Conservation (phyloP, 768 basidiomycete species). For the Auricularia cornea region DNA sequence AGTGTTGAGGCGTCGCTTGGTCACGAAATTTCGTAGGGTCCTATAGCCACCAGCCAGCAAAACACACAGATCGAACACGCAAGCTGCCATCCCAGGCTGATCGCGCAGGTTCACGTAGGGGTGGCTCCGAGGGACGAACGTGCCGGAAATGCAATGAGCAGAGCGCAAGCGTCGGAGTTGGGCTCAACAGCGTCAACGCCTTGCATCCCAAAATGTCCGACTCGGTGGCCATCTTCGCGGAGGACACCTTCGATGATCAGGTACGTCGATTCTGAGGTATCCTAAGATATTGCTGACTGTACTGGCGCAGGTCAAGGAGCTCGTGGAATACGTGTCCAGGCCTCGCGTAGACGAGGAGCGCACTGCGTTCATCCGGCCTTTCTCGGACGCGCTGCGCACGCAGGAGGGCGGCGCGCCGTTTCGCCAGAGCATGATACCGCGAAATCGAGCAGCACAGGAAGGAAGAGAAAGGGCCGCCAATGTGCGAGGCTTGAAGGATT, state of each 20-base stretch:
- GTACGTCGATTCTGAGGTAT: constrained; percentile 26
- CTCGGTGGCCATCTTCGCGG: constrained; percentile 76
- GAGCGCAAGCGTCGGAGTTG: background rate
- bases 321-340: constrained; percentile 66
- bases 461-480: too few species aligned
- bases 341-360: constrained; percentile 63
- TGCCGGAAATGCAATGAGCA: too few species aligned
- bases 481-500: too few species aligned
- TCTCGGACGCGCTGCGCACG: constrained; percentile 50
- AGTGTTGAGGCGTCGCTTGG: too few species aligned
- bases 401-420: constrained; percentile 44
- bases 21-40: too few species aligned
- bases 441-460: too few species aligned
- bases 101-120: too few species aligned
- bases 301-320: constrained; percentile 55
- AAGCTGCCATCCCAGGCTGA: too few species aligned
- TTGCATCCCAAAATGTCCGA: constrained; percentile 49
- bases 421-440: too few species aligned
- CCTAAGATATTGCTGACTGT: constrained; percentile 1
- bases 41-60: too few species aligned
- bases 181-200: background rate
- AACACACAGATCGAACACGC: too few species aligned
- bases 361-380: constrained; percentile 50
- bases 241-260: constrained; percentile 86
- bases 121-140: too few species aligned